phyloP scores from a whole-genome alignment of 2,329 filamentous ascomycete species.

The Colletotrichum gigasporum region DNA sequence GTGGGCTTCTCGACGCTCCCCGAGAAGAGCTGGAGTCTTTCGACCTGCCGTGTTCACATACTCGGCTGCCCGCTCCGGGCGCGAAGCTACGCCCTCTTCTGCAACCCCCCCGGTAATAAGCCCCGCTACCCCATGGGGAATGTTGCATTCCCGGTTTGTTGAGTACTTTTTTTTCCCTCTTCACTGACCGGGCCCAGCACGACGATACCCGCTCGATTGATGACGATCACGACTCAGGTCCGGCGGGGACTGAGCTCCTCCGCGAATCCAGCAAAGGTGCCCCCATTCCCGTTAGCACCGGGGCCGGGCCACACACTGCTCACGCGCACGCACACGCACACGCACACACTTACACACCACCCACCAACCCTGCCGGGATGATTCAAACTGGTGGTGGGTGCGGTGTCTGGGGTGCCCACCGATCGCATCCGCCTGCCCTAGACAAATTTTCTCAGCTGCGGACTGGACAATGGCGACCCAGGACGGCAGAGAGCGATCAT shows the following conservation, averaged over 20 bases:
- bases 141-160: conserved; percentile 14
- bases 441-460: not conserved
- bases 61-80: conserved; percentile 7
- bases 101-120: not conserved
- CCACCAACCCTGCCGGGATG: no score
- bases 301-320: not conserved
- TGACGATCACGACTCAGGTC: conserved; percentile 21
- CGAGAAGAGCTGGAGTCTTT: not conserved
- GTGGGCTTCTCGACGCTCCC: conserved; percentile 6
- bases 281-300: conserved; percentile 4
- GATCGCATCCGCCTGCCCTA: conserved; percentile 6
- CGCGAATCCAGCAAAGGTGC: not conserved
- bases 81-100: not conserved
- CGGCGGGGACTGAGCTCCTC: conserved; percentile 5
- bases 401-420: not conserved
- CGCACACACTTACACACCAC: not conserved
- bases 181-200: not conserved
- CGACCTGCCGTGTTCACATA: conserved; percentile 24
- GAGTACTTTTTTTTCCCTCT: not conserved
- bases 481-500: no score
- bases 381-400: conserved; percentile 10
- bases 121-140: conserved; percentile 31
- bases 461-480: no score
- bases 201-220: conserved; percentile 1
- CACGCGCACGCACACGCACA: not conserved